Evolutionary conservation across 208 protist species (phyloP), one percentile per base, ranked within the genome.

Genomic region (Zelonia costaricensis): DNA sequence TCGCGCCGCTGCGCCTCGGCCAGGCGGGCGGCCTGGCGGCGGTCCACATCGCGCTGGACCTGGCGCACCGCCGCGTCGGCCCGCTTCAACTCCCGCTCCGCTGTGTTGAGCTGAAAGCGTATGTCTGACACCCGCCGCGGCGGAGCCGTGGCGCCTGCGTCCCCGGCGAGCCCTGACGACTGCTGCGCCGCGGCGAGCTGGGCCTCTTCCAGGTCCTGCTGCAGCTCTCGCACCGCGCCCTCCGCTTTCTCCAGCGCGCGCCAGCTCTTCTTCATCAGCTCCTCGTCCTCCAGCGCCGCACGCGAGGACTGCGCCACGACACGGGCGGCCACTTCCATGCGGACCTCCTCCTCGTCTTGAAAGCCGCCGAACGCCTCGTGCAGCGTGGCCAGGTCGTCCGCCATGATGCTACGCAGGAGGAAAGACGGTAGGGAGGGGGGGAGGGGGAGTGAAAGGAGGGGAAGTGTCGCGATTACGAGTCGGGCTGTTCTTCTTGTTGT

Each of bases 301-400:
- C 47, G 44, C 15, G 74, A 69, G 7, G 66, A 71, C 25, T 56
- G 49, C 4, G 77, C 77, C 7, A 82, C 72, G 1, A 92, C 69
- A 6, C 42, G 57, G 6, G 85, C 85, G 10, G 62, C 82, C 18
- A 92, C 82, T 18, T 86, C 76, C 18, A 65, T 35, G 4, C 82
- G 69, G 59, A 92, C 62, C 20, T 63, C 65, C 12, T 72, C 75
- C 46, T 92, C 85, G 58, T 87, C 81, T 35, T 83, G 66, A 60
- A 76, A 80, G 51, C 43, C 58, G 36, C 87, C 63, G 16, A 67
- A 38, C 33, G 53, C 28, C 27, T 63, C 28, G 30, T 40, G 66
- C 23, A 88, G 28, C 4, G 38, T 23, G 18, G 75, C 69, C 12
- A 88, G 62, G 25, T 88, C 82, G 60, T 88, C 82, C 3, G 82